Evolutionary conservation across 495 filamentous ascomycete species (phyloP).

Genomic region (Hypoxylon rickii): DNA sequence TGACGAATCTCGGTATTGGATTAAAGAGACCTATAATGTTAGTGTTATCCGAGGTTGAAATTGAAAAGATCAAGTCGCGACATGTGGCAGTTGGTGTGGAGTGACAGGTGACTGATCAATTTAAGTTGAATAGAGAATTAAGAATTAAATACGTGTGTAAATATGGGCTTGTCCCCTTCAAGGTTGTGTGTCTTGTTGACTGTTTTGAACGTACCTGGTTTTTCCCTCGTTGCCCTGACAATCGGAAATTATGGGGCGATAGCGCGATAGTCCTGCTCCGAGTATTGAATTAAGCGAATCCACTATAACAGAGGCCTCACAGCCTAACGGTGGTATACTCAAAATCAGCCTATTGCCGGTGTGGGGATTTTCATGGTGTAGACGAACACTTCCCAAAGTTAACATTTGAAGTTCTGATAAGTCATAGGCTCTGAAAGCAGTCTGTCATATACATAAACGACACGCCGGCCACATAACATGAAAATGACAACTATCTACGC

Average conservation of each 20-base stretch:
- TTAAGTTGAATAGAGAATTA: conserved; percentile 19
- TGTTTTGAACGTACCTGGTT: conserved; percentile 32
- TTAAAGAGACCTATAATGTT: conserved; percentile 16
- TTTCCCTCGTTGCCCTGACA: conserved; percentile 32
- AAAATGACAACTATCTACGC: neutral
- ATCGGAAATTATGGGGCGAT: conserved; percentile 6
- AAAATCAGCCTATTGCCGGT: too few species aligned
- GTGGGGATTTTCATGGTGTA: too few species aligned
- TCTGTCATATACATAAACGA: too few species aligned
- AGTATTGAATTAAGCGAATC: conserved; percentile 13
- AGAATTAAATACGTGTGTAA: too few species aligned
- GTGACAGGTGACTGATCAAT: too few species aligned
- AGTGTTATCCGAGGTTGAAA: conserved; percentile 24
- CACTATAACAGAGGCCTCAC: neutral
- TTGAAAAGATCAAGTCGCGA: conserved; percentile 19
- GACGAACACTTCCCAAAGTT: too few species aligned
- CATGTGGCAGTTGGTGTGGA: conserved; percentile 15
- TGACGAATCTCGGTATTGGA: conserved; percentile 12
- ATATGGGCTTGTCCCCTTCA: too few species aligned
- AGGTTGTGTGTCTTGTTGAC: conserved; percentile 34
- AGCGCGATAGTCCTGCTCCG: neutral
- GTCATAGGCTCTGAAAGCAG: too few species aligned
- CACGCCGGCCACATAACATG: too few species aligned
- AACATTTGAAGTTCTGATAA: too few species aligned
- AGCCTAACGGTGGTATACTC: too few species aligned